Evolutionary conservation across 495 filamentous ascomycete species (phyloP).

Genomic region (Oleoguttula mirabilis): DNA sequence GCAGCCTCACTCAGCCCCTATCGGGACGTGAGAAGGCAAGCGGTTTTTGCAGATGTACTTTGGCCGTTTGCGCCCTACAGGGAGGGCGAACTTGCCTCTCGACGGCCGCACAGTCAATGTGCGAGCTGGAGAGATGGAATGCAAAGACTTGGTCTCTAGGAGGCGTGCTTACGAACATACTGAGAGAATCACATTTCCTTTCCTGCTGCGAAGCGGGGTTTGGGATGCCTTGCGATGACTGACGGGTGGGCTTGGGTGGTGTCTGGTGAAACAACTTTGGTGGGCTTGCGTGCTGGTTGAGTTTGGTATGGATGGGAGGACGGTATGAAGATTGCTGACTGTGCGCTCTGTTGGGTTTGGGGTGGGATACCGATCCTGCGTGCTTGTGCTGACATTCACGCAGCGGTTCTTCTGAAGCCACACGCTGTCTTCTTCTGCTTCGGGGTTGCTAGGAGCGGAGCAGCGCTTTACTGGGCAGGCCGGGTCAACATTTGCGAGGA

Average conservation of each 20-base stretch:
- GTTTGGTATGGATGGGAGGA: not conserved
- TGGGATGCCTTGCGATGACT: slow-evolving; percentile 14
- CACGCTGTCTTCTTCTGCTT: not conserved
- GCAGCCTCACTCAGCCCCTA: slow-evolving; percentile 17
- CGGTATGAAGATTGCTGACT: slow-evolving; percentile 7
- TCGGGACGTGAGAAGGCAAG: slow-evolving; percentile 21
- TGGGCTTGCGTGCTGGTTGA: not conserved
- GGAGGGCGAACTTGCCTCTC: slow-evolving; percentile 16
- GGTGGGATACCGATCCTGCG: no score
- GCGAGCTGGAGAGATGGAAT: slow-evolving; percentile 23
- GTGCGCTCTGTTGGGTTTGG: not conserved
- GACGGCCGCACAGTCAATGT: not conserved
- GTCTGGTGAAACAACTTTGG: slow-evolving; percentile 8
- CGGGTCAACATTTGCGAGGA: slow-evolving; percentile 22
- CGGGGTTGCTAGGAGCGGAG: not conserved
- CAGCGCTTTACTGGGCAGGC: not conserved
- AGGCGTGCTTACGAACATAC: slow-evolving; percentile 43
- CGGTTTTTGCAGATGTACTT: slow-evolving; percentile 36
- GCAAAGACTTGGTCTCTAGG: slow-evolving; percentile 32
- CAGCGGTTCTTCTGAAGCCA: slow-evolving; percentile 7
- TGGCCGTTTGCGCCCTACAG: slow-evolving; percentile 25
- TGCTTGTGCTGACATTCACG: not conserved
- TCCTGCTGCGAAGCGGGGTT: slow-evolving; percentile 29
- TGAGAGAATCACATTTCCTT: slow-evolving; percentile 37
- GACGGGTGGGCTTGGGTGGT: not conserved